Conservation (phyloP, 2,329 filamentous ascomycete species). For the Leptosphaerulina australis region DNA sequence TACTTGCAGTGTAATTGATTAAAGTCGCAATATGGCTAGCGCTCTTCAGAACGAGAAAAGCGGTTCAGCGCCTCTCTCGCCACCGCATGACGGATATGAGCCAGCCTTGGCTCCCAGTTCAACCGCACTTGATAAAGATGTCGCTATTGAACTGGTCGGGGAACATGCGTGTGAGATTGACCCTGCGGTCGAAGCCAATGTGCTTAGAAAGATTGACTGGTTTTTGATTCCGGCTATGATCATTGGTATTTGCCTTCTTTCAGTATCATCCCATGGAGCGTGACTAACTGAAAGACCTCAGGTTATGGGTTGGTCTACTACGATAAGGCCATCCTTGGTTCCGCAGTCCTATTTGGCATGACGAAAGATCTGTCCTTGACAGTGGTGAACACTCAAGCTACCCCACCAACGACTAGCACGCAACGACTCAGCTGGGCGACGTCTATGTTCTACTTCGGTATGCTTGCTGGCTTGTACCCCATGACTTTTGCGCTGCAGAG, state of each 20-base stretch:
- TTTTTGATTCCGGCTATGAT: slow-evolving; percentile 72
- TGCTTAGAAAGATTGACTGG: slow-evolving; percentile 69
- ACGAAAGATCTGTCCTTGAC: slow-evolving; percentile 68
- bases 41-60: slow-evolving; percentile 21
- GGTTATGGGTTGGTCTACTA: slow-evolving; percentile 73
- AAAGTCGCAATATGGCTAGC: slow-evolving; percentile 1
- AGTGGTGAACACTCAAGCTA: slow-evolving; percentile 57
- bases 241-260: too few relatives aligned
- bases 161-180: slow-evolving; percentile 62
- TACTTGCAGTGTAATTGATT: too few relatives aligned
- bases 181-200: slow-evolving; percentile 60
- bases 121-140: slow-evolving; percentile 56
- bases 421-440: slow-evolving; percentile 76
- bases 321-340: slow-evolving; percentile 77
- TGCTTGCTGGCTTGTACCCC: slow-evolving; percentile 75
- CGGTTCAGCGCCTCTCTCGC: slow-evolving; percentile 4
- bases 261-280: too few relatives aligned
- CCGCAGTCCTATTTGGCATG: slow-evolving; percentile 77
- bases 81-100: slow-evolving; percentile 17
- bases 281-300: too few relatives aligned
- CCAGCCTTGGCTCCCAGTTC: slow-evolving; percentile 25
- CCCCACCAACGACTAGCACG: slow-evolving; percentile 66
- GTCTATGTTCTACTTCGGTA: slow-evolving; percentile 80
- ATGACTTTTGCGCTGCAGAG: slow-evolving; percentile 74
- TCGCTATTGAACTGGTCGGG: slow-evolving; percentile 65